Conservation (phyloP, 805 yeast species). For the Candida quercuum region DNA sequence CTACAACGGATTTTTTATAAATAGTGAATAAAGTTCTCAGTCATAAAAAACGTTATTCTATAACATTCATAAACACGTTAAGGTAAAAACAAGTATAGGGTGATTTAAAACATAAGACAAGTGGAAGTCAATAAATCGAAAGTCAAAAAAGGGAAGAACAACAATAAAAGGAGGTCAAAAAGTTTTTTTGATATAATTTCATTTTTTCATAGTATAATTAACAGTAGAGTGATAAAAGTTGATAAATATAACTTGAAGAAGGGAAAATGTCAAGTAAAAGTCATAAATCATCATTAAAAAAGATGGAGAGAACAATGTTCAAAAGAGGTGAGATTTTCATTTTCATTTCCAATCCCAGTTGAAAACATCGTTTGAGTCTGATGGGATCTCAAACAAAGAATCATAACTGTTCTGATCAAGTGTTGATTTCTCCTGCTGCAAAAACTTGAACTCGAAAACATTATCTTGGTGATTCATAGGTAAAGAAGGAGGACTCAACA, state of each 20-base stretch:
- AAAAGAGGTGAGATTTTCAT: background rate
- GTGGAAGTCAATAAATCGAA: too few relatives aligned
- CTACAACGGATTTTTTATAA: too few relatives aligned
- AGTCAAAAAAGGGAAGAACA: too few relatives aligned
- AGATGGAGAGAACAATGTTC: background rate
- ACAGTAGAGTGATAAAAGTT: too few relatives aligned
- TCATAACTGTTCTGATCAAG: constrained; percentile 10
- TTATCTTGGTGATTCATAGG: constrained; percentile 9
- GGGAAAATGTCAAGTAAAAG: background rate
- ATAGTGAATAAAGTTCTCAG: background rate
- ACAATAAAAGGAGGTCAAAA: too few relatives aligned
- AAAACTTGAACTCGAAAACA: constrained; percentile 20
- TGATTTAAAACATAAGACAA: too few relatives aligned
- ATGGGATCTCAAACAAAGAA: constrained; percentile 11
- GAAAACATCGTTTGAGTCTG: constrained; percentile 7
- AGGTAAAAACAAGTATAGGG: background rate
- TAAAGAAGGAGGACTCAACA: constrained; percentile 5
- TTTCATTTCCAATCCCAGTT: constrained; percentile 19
- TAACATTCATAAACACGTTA: background rate
- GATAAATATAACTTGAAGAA: too few relatives aligned
- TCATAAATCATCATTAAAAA: background rate
- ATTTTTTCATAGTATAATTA: too few relatives aligned
- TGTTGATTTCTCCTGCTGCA: constrained; percentile 14
- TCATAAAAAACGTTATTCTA: background rate
- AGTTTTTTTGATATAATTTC: too few relatives aligned